These are phyloP conservation scores for Schwanniomyces etchellsii DNA, from an alignment of 1,139 yeast genomes.

Conservation along the genomic window DNA sequence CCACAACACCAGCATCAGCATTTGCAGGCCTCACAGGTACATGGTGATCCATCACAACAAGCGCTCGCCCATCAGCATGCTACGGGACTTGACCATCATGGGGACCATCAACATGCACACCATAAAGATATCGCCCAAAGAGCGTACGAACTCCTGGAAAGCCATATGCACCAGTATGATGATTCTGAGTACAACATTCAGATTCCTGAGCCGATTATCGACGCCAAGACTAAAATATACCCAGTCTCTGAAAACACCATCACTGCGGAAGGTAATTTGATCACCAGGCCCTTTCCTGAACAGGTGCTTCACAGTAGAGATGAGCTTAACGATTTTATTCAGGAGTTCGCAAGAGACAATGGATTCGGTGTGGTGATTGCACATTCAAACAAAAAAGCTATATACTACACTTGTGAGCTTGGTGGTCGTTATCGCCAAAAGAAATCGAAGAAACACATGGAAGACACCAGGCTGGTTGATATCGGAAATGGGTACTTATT, in stretches of 20 bases:
- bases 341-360: conserved; percentile 52
- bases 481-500: conserved; percentile 33
- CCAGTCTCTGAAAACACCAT: conserved; percentile 45
- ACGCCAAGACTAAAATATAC: conserved; percentile 40
- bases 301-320: conserved; percentile 47
- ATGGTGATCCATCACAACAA: conserved; percentile 12
- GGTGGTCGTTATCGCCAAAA: conserved; percentile 56
- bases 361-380: conserved; percentile 59
- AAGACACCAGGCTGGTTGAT: conserved; percentile 18
- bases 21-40: conserved; percentile 10
- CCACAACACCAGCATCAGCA: conserved; percentile 11
- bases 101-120: conserved; percentile 8
- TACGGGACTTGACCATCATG: conserved; percentile 15
- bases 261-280: conserved; percentile 45
- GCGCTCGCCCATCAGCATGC: conserved; percentile 16
- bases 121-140: conserved; percentile 7
- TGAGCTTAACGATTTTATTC: conserved; percentile 49
- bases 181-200: conserved; percentile 44
- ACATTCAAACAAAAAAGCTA: conserved; percentile 54
- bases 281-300: conserved; percentile 52
- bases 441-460: conserved; percentile 32
- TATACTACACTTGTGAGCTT: conserved; percentile 56
- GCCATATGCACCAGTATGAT: conserved; percentile 16
- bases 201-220: conserved; percentile 45
- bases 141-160: conserved; percentile 10